Percentiles rank a stretch among this genome's conserved stretches.
Conservation (phyloP, 345 rosid genomes). For the Bruguiera sexangula region DNA sequence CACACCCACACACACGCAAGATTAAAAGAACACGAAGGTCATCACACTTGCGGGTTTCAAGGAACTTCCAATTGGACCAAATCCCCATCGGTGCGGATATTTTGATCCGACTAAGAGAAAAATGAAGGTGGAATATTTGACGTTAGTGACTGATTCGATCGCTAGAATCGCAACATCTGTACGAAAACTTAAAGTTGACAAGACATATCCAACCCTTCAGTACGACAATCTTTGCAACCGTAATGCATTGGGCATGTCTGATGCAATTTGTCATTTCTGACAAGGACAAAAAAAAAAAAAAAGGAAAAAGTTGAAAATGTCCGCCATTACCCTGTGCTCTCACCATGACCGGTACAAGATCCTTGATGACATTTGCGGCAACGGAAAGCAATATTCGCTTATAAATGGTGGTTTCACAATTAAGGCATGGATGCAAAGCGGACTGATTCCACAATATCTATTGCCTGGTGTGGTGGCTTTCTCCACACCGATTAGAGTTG, state of each 20-base stretch:
- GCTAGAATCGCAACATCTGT: conserved; percentile 10
- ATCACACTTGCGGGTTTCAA: too few species aligned
- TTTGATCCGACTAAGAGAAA: neutral
- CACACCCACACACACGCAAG: too few species aligned
- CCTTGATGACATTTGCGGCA: conserved; percentile 4
- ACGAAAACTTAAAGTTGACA: conserved; percentile 23
- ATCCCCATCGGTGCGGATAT: neutral
- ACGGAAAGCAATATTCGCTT: too few species aligned
- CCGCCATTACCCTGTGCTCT: conserved; percentile 33
- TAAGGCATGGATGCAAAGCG: conserved; percentile 1
- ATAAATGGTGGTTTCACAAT: neutral
- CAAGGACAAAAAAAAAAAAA: conserved; percentile 7
- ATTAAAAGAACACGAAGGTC: too few species aligned
- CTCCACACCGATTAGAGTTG: conserved; percentile 14
- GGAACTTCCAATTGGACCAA: neutral
- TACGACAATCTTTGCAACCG: conserved; percentile 1
- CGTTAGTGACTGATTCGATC: neutral
- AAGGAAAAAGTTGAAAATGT: conserved; percentile 23
- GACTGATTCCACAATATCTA: conserved; percentile 4
- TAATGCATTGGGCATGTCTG: neutral
- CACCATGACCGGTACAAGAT: conserved; percentile 14
- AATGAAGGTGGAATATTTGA: neutral
- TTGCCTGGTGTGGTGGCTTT: conserved; percentile 3
- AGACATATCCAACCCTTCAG: conserved; percentile 30
- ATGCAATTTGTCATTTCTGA: conserved; percentile 14